Base-by-base conservation (phyloP, 306 rosid genomes). In the Crataegus laevigata region DNA sequence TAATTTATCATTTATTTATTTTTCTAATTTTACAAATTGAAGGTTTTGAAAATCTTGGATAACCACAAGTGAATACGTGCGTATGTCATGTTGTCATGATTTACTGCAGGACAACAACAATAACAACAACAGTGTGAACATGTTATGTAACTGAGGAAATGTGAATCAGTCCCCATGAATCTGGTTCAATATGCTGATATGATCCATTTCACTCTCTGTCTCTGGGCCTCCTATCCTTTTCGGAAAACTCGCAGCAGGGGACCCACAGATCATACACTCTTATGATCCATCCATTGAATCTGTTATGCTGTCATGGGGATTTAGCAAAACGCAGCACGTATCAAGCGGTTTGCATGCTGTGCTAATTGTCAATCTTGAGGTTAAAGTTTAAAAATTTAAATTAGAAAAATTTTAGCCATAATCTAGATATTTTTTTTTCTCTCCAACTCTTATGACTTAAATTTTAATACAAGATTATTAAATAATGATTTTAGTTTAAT, bases 321-420 rank as follows among this genome's bases (percentile, higher is more conserved):
- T 64, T 9, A n/a, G 70, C 75, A 62, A 67, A 28, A 54, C 60
- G 67, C 85, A 15, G 19, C 91, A 85, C 81, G 91, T 82, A 77
- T 78, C 28, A 68, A 24, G 29, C 26, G 22, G 40, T 22, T 12
- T 24, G 15, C 6, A 21, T 57, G 62, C 62, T 11, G 3, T 69
- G 72, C 66, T 52, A 83, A 72, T 73, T 75, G 50, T 72, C 88
- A 80, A 29, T 34, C 8, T 34, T 34, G 2, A 34, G 1, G 0
- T 5, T 34, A 34, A 34, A 34, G 1, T 6, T 34, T 34, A 34
- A 34, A 34, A 34, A 0, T 34, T 34, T 34, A 34, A 34, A 2
- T 1, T 0, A 34, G 0, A 6, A 34, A 34, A 34, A 1, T 34
- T 34, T 34, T 1, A 34, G 2, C 0, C 0, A 34, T 34, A 34